Conservation (phyloP, 805 yeast genomes). For the Deakozyma indianensis region DNA sequence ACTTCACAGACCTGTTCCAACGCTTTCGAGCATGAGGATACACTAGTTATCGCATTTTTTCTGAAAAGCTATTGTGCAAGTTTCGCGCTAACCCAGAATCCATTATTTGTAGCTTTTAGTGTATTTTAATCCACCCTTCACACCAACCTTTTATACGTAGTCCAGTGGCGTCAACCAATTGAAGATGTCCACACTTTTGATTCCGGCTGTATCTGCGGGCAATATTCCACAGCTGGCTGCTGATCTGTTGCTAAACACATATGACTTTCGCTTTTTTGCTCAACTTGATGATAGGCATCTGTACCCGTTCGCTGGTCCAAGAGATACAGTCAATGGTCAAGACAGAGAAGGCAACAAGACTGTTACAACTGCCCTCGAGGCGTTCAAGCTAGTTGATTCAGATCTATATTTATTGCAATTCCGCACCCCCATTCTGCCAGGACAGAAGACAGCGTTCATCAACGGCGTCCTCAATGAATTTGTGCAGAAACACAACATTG, state of each 20-base stretch:
- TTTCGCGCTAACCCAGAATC: too few species aligned
- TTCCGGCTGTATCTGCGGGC: slow-evolving; percentile 78
- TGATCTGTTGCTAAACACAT: slow-evolving; percentile 60
- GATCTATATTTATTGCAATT: slow-evolving; percentile 44
- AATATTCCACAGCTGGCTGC: slow-evolving; percentile 76
- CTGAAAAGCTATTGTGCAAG: too few species aligned
- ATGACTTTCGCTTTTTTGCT: slow-evolving; percentile 36
- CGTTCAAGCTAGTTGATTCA: slow-evolving; percentile 17
- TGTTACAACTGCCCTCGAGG: slow-evolving; percentile 50
- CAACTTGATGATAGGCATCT: slow-evolving; percentile 44
- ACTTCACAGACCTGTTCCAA: background rate
- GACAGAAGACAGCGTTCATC: slow-evolving; percentile 36
- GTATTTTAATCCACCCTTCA: too few species aligned
- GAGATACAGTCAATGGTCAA: slow-evolving; percentile 30
- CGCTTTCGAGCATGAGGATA: background rate
- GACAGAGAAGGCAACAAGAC: slow-evolving; percentile 17
- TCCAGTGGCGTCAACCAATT: background rate
- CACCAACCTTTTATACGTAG: too few species aligned
- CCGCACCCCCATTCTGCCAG: slow-evolving; percentile 72
- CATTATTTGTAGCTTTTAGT: too few species aligned
- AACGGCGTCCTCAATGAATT: slow-evolving; percentile 37
- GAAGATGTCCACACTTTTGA: slow-evolving; percentile 19
- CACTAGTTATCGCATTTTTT: background rate
- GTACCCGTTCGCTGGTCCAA: slow-evolving; percentile 77
- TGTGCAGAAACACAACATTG: slow-evolving; percentile 26